phyloP scores from a whole-genome alignment of 2,329 filamentous ascomycete species.

The Phialophora expanda region DNA sequence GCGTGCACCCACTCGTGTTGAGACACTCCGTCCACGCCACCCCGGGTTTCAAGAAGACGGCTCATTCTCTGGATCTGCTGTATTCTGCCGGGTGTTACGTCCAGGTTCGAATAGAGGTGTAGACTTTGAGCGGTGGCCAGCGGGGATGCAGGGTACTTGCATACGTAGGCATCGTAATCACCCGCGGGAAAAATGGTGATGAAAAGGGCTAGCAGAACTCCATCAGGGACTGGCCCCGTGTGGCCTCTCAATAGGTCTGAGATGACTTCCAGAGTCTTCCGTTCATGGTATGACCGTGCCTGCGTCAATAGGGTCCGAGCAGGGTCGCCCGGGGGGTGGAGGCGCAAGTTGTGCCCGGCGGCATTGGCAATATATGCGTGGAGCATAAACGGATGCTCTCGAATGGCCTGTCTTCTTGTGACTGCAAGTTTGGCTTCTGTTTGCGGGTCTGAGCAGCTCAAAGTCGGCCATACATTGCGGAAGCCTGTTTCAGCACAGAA shows the following conservation, averaged over 20 bases:
- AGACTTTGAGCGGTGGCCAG: slow-evolving; percentile 16
- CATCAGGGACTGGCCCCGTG: background rate
- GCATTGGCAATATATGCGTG: slow-evolving; percentile 15
- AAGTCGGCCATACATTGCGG: slow-evolving; percentile 8
- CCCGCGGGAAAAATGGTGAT: slow-evolving; percentile 9
- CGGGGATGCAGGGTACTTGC: slow-evolving; percentile 16
- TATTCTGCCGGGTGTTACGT: slow-evolving; percentile 9
- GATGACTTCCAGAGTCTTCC: slow-evolving; percentile 9
- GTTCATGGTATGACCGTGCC: slow-evolving; percentile 18
- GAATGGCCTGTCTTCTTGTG: background rate
- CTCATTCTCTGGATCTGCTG: slow-evolving; percentile 6
- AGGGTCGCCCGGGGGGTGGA: slow-evolving; percentile 1
- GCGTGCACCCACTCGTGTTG: background rate
- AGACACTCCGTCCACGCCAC: slow-evolving; percentile 10
- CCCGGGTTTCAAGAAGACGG: slow-evolving; percentile 9
- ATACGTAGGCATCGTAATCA: slow-evolving; percentile 1
- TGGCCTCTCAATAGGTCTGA: background rate
- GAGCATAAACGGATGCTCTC: slow-evolving; percentile 6
- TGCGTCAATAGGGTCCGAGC: slow-evolving; percentile 9
- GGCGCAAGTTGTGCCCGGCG: background rate
- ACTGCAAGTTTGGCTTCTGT: background rate
- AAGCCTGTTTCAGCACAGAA: slow-evolving; percentile 4
- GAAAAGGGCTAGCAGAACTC: slow-evolving; percentile 7
- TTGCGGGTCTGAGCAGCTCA: slow-evolving; percentile 8
- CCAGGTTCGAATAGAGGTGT: slow-evolving; percentile 12